Base-by-base conservation (phyloP, 768 basidiomycete genomes). In the Tricholoma terreum region DNA sequence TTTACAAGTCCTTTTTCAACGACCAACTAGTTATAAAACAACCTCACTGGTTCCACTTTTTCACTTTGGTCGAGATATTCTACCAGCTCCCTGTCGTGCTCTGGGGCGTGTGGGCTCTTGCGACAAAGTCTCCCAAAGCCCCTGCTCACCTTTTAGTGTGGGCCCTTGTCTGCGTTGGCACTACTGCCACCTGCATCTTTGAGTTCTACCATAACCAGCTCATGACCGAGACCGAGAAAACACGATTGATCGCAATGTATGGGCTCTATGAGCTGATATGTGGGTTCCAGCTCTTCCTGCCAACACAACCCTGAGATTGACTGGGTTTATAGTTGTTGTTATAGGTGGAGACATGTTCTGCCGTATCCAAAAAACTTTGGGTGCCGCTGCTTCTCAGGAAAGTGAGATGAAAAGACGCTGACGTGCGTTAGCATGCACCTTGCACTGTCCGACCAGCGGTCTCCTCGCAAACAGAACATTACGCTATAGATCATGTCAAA, bases 41-140 rank as follows among this genome's bases (percentile, higher is more conserved):
- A 40, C 63, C 65, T 34, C 49, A 60, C 19, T 67, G 65, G 65
- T 67, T 67, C 36, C 65, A 58, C 46, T 52, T 63, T 7, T 67
- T 67, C 40, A 58, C 60, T 46, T 60, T 65, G 27, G 52, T 53
- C 49, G 65, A 67, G 33, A 42, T 57, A 22, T 19, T 67, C 45
- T 67, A 65, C 17, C 61, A 67, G 33, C 60, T 67, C 14, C 65
- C 65, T 34, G 53, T 65, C 19, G 61, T 63, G 9, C 53, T 33
- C 27, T 67, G 65, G 65, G 57, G 54, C 17, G 57, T 61, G 14
- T 67, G 61, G 60, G 65, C 65, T 9, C 53, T 67, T 19, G 51
- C 57, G 15, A 56, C 58, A 24, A 61, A 63, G 30, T 65, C 63
- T 4, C 61, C 57, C 40, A 63, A 60, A 38, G 65, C 55, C 8